Evolutionary conservation across 228 moss, liverwort and hornwort genomes (phyloP), one percentile per base, ranked within the genome.

Genomic region (Sphagnum magellanicum): DNA sequence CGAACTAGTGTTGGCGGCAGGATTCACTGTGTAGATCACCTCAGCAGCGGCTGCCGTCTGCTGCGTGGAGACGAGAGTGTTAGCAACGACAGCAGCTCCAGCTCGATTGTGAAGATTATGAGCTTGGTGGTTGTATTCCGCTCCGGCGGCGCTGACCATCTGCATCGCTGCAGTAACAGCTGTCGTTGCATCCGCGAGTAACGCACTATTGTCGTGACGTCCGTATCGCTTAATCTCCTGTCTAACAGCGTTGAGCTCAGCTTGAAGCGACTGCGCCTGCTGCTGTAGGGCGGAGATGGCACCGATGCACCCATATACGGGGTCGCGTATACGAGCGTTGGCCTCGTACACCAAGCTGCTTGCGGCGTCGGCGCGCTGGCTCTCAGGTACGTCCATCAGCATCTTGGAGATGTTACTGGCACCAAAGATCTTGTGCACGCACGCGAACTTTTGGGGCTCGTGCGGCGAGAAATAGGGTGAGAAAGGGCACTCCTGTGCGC

Each of bases 351-450:
- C 81, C 48, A 85, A 66, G 59, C 85, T 85, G 74, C 85, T 85
- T 7, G 81, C 81, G 4, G 85, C 81, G 67, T 85, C 85, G 0
- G 81, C 85, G 65, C 85, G 73, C 72, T 85, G 85, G 16, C 65
- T 79, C 16, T 81, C 81, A 5, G 85, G 79, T 10, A 85, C 81
- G 61, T 79, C 81, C 81, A 79, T 81, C 57, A 85, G 74, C 85
- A 85, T 85, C 76, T 85, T 85, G 13, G 81, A 81, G 8, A 81
- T 79, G 72, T 85, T 85, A 77, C 81, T 81, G 6, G 85, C 85
- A 10, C 85, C 85, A 53, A 81, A 85, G 50, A 78, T 73, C 64
- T 73, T 73, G 63, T 78, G 78, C 10, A 78, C 78, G 14, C 58
- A 73, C 9, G 78, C 78, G 66, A 78, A 78, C 48, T 78, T 78